Percentiles rank a stretch among this genome's conserved stretches.
These are phyloP conservation scores for Anthracocystis walkeri DNA, from an alignment of 1,284 basidiomycete species.

Conservation along the genomic window DNA sequence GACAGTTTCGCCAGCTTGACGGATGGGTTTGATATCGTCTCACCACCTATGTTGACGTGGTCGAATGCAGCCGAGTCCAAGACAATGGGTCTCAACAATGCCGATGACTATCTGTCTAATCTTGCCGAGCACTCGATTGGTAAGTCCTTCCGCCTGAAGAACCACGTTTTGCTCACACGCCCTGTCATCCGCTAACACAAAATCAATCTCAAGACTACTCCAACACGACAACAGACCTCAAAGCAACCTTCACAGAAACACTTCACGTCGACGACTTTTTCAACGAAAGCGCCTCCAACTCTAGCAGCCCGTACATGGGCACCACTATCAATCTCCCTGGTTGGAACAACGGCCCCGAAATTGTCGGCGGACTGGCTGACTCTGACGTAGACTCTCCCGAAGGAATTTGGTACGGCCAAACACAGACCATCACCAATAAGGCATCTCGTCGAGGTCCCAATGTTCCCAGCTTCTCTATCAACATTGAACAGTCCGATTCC, in stretches of 20 bases:
- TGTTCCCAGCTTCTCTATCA: conserved; percentile 34
- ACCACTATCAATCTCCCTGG: conserved; percentile 50
- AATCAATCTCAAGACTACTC: not conserved
- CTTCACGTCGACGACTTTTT: conserved; percentile 53
- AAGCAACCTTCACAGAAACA: conserved; percentile 36
- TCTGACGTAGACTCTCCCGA: conserved; percentile 47
- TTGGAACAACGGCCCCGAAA: conserved; percentile 45
- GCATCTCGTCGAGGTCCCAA: conserved; percentile 19
- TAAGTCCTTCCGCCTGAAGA: too few species aligned
- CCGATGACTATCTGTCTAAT: conserved; percentile 35
- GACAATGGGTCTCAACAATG: conserved; percentile 32
- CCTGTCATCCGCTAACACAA: not conserved
- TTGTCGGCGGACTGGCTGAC: conserved; percentile 22
- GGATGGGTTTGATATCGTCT: conserved; percentile 50
- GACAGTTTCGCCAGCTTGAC: conserved; percentile 39
- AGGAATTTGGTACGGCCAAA: conserved; percentile 43
- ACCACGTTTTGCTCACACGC: too few species aligned
- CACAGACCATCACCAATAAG: conserved; percentile 21
- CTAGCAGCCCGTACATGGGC: conserved; percentile 36
- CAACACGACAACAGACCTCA: conserved; percentile 26
- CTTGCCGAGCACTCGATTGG: conserved; percentile 39
- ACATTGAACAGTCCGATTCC: conserved; percentile 23
- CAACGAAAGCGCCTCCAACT: conserved; percentile 30
- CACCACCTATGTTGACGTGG: conserved; percentile 29
- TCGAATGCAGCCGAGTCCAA: conserved; percentile 28